Evolutionary conservation across 2,329 filamentous ascomycete species (phyloP).

Genomic region (Zasmidium citrigriseum): DNA sequence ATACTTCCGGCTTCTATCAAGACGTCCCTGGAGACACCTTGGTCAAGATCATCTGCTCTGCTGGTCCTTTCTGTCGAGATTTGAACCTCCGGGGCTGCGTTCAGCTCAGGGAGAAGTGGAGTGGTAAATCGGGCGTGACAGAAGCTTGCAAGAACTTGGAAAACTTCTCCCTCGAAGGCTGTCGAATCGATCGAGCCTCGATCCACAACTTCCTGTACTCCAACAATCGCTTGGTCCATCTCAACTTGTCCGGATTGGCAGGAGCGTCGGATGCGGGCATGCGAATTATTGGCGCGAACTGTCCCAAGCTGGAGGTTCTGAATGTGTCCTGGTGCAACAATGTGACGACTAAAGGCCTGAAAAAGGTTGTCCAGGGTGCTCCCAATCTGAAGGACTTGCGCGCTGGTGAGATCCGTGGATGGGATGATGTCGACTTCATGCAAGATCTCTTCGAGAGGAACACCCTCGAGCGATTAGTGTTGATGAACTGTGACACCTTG

Average conservation of each 20-base stretch:
- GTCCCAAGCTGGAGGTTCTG: conserved; percentile 76
- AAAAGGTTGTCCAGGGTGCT: conserved; percentile 71
- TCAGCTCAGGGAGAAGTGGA: conserved; percentile 81
- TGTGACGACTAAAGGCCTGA: conserved; percentile 75
- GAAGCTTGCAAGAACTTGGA: conserved; percentile 83
- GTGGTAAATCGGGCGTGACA: conserved; percentile 69
- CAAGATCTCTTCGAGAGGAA: conserved; percentile 76
- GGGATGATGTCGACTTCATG: conserved; percentile 73
- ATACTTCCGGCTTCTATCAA: conserved; percentile 76
- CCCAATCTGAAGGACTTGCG: conserved; percentile 74
- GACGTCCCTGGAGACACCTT: conserved; percentile 83
- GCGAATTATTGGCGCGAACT: conserved; percentile 80
- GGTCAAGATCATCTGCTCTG: conserved; percentile 78
- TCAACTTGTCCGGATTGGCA: conserved; percentile 82
- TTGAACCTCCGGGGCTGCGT: conserved; percentile 90
- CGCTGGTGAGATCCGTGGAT: conserved; percentile 78
- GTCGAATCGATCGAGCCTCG: conserved; percentile 75
- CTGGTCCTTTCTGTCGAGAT: conserved; percentile 87
- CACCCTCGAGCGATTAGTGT: conserved; percentile 75
- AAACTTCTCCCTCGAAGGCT: conserved; percentile 86
- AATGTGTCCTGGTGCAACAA: conserved; percentile 94
- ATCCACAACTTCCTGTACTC: conserved; percentile 77
- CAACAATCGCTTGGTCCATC: conserved; percentile 75
- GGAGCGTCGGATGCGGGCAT: conserved; percentile 82
- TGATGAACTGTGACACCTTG: conserved; percentile 78